phyloP scores from a whole-genome alignment of 208 protist species.

The Leishmania braziliensis region DNA sequence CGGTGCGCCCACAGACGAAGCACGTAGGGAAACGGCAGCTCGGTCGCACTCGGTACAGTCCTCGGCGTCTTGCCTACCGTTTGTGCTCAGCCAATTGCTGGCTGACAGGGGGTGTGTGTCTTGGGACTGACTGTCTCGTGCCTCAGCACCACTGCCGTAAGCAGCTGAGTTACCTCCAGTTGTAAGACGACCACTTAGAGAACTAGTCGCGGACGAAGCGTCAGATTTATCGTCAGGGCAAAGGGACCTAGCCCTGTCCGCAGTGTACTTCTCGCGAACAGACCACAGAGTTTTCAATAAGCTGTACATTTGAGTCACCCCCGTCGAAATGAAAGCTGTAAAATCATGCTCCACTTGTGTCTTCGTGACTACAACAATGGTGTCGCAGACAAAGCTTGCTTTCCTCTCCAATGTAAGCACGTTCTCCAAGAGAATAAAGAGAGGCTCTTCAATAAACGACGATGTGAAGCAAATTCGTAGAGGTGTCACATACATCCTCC shows the following conservation, averaged over 20 bases:
- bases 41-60: background rate
- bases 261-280: slow-evolving; percentile 47
- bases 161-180: slow-evolving; percentile 6
- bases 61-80: slow-evolving; percentile 10
- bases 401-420: slow-evolving; percentile 41
- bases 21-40: background rate
- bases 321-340: slow-evolving; percentile 50
- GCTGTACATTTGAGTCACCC: slow-evolving; percentile 46
- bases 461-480: slow-evolving; percentile 62
- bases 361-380: slow-evolving; percentile 39
- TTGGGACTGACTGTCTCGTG: slow-evolving; percentile 11
- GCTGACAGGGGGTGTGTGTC: background rate
- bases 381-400: slow-evolving; percentile 46
- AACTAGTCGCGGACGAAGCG: background rate
- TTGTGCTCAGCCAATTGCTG: background rate
- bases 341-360: slow-evolving; percentile 36
- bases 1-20: background rate
- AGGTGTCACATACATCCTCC: slow-evolving; percentile 55
- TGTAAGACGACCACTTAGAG: background rate
- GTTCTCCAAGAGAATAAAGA: slow-evolving; percentile 51
- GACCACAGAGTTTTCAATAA: slow-evolving; percentile 57
- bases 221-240: background rate
- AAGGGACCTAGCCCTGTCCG: slow-evolving; percentile 12
- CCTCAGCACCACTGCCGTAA: background rate
- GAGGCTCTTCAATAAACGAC: slow-evolving; percentile 43